Conservation (phyloP, 108 stramenopile species). For the Cylindrotheca fusiformis region DNA sequence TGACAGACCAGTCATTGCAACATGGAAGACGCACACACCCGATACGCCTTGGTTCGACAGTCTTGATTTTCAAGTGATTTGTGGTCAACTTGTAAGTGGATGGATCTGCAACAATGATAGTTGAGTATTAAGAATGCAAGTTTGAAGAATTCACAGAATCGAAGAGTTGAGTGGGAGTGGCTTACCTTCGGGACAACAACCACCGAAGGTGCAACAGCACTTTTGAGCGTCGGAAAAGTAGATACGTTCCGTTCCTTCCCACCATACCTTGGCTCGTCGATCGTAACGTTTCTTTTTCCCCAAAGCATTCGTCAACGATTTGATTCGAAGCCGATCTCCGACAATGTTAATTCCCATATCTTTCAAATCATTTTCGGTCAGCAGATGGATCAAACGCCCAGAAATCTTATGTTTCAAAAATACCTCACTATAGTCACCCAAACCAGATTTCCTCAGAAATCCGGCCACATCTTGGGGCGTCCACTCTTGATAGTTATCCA, state of each 20-base stretch:
- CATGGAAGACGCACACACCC: conserved; percentile 44
- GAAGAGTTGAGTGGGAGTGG: too few species aligned
- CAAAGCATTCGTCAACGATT: conserved; percentile 20
- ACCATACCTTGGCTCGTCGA: conserved; percentile 22
- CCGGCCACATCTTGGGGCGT: conserved; percentile 9
- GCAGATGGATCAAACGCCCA: conserved; percentile 34
- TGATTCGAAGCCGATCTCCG: conserved; percentile 44
- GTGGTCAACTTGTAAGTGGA: conserved; percentile 36
- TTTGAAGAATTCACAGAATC: too few species aligned
- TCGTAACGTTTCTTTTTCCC: conserved; percentile 26
- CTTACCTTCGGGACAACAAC: conserved; percentile 43
- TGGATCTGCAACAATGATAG: too few species aligned
- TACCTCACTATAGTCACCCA: conserved; percentile 31
- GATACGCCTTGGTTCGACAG: conserved; percentile 27
- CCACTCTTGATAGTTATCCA: conserved; percentile 28
- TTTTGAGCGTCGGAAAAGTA: conserved; percentile 26
- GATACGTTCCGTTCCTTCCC: conserved; percentile 46
- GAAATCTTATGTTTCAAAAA: conserved; percentile 45
- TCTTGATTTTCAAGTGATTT: conserved; percentile 40
- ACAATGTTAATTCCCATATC: conserved; percentile 50
- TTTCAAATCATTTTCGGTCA: conserved; percentile 39
- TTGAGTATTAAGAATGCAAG: too few species aligned
- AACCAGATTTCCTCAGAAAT: conserved; percentile 24
- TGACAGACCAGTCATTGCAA: conserved; percentile 22
- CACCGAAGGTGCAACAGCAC: conserved; percentile 24